Conservation (phyloP, 2,329 filamentous ascomycete genomes). For the Emergomyces orientalis region DNA sequence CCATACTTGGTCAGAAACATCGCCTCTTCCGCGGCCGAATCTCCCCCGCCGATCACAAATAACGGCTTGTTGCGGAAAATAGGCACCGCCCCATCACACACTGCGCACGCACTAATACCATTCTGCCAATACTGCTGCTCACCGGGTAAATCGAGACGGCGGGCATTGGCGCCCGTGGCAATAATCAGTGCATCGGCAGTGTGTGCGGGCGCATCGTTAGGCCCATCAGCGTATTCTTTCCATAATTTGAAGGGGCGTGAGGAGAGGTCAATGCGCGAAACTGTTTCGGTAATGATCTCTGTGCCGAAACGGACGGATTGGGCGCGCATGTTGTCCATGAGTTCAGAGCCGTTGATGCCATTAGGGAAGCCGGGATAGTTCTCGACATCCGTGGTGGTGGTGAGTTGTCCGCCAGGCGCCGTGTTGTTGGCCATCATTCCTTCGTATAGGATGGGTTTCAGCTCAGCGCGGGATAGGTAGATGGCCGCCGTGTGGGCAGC, state of each 20-base stretch:
- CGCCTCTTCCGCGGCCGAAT: constrained; percentile 94
- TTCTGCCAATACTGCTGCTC: constrained; percentile 97
- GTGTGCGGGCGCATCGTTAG: constrained; percentile 59
- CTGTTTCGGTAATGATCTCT: constrained; percentile 84
- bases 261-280: constrained; percentile 77
- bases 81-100: constrained; percentile 92
- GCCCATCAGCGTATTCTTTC: constrained; percentile 71
- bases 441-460: constrained; percentile 93
- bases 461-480: constrained; percentile 87
- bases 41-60: constrained; percentile 91
- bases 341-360: constrained; percentile 72
- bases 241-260: constrained; percentile 83
- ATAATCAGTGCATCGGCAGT: constrained; percentile 91
- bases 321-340: constrained; percentile 93
- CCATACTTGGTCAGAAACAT: constrained; percentile 97
- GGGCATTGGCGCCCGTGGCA: constrained; percentile 87
- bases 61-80: constrained; percentile 96
- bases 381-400: constrained; percentile 96
- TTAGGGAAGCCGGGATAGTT: constrained; percentile 95
- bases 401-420: constrained; percentile 90
- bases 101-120: constrained; percentile 90
- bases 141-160: constrained; percentile 69
- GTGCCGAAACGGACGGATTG: constrained; percentile 92
- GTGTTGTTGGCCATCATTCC: constrained; percentile 97
- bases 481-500: constrained; percentile 95